Base-by-base conservation (phyloP, 176 grass and related monocot genomes). In the Juncus inflexus region DNA sequence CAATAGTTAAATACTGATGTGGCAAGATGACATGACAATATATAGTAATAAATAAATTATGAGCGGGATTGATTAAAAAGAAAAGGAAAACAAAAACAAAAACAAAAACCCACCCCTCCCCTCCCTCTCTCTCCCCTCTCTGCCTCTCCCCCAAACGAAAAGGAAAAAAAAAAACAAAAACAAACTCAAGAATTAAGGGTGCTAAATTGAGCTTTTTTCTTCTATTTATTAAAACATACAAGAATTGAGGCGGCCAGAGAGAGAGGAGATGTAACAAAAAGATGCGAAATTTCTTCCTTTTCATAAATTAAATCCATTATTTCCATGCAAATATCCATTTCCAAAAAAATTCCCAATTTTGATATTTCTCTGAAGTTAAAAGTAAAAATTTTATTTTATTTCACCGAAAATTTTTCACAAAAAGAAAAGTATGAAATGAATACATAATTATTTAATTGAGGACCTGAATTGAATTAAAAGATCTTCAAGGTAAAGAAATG, bases 291-390 rank as follows among this genome's bases (percentile, higher is more conserved):
- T 8, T 77, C 79, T 80, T 96, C 87, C 9, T 83, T 73, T 74
- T 88, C 92, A 68, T 88, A 91, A 57, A 96, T 79, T 77, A 96
- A 15, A 88, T 96, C 92, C 79, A 96, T 70, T 61, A 91, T 81
- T 37, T 96, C 92, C 79, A 89, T 91, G 76, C 92, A 91, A 50
- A 85, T 79, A 65, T 86, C 79, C 65, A 91, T 59, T 50, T 77
- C 75, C 40, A 96, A 42, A 56, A 96, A 42, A 56, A 66, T 77
- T 39, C 86, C 87, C 49, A 91, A 13, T 64, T 86, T 96, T 58
- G 87, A 96, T 70, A 96, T 71, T 79, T 81, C 79, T 50, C 84
- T 96, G 77, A 13, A 61, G 7, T 12, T 64, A 38, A 9, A 12
- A 85, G 64, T 11, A 6, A 45, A 72, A 77, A 50, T 70, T 45